Evolutionary conservation across 1,284 basidiomycete species (phyloP), one percentile per base, ranked within the genome.

Genomic region (Rhodotorula mucilaginosa): DNA sequence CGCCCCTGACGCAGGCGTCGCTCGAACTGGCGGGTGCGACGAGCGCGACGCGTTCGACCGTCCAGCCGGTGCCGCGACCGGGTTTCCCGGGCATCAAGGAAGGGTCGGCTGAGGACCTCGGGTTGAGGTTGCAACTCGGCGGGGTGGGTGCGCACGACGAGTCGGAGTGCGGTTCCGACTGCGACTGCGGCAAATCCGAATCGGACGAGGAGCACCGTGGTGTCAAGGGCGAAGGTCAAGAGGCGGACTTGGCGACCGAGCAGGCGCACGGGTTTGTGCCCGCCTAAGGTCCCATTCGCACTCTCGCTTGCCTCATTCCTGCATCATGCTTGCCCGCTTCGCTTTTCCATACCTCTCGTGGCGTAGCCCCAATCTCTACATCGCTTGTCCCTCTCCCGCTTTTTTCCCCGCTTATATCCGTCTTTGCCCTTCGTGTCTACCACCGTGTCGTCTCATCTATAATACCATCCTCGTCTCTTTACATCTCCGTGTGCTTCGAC

Each of bases 121-220:
- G 59, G 3, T 39, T 68, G 29, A 34, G 57, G 21, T 29, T 68
- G 26, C 47, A 57, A 5, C 65, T 62, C 52, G 60, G 46, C 16
- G 31, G 31, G 3, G 39, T 67, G 46, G 58, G 58, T 44, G 57
- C n/a, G 23, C 23, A 34, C 26, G 61, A 63, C 48, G 61, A 58
- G 31, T 57, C 63, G 44, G 67, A 68, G 51, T 68, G 61, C 58
- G 67, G 64, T 16, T 62, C 58, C 44, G 67, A 68, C 51, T 64
- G 61, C 62, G 67, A 68, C 58, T 64, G 61, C 31, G 58, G 67
- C 48, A 26, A 60, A 44, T 68, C 57, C 3, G 67, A 64, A 15
- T 44, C 39, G 39, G 58, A 58, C 49, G 61, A 48, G 12, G 49
- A 64, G 31, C 26, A 26, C 31, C 58, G 56, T 1, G n/a, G 56